Evolutionary conservation across 257 asterid genomes (phyloP).

Genomic region (Gynochthodes officinalis): DNA sequence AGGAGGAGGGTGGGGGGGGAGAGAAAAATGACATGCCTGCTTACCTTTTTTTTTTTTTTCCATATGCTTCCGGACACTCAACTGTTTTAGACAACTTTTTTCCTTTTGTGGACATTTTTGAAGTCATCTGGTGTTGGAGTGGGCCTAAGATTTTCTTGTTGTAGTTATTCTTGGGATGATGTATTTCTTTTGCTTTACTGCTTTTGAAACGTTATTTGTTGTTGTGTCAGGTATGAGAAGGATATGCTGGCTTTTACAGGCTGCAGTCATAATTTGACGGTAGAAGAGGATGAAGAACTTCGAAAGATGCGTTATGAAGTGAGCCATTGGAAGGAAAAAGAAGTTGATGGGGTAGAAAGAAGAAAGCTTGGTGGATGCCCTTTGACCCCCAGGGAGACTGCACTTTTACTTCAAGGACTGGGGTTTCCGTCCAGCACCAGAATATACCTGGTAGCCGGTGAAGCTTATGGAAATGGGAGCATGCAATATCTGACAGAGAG

Average conservation of each 20-base stretch:
- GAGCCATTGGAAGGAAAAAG: conserved; percentile 97
- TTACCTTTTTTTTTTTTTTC: too few relatives aligned
- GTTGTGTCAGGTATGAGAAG: conserved; percentile 78
- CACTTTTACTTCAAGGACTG: conserved; percentile 79
- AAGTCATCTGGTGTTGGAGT: conserved; percentile 7
- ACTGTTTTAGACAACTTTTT: background rate
- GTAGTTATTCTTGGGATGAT: background rate
- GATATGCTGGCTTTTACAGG: conserved; percentile 99
- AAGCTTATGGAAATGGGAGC: conserved; percentile 91
- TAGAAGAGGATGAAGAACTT: conserved; percentile 82
- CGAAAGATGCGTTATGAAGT: conserved; percentile 79
- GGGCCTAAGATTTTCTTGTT: background rate
- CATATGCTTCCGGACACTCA: background rate
- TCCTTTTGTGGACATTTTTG: background rate
- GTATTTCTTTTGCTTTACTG: background rate
- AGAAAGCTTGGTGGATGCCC: conserved; percentile 92
- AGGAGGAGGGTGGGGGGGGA: too few relatives aligned
- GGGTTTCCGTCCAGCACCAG: conserved; percentile 72
- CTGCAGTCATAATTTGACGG: conserved; percentile 84
- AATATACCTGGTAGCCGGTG: conserved; percentile 92
- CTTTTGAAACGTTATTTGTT: conserved; percentile 15
- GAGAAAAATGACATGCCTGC: background rate
- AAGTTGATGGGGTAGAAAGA: conserved; percentile 74
- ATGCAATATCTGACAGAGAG: conserved; percentile 72
- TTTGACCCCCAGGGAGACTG: conserved; percentile 91